phyloP scores from a whole-genome alignment of 768 basidiomycete genomes.

The Amanita thiersii region DNA sequence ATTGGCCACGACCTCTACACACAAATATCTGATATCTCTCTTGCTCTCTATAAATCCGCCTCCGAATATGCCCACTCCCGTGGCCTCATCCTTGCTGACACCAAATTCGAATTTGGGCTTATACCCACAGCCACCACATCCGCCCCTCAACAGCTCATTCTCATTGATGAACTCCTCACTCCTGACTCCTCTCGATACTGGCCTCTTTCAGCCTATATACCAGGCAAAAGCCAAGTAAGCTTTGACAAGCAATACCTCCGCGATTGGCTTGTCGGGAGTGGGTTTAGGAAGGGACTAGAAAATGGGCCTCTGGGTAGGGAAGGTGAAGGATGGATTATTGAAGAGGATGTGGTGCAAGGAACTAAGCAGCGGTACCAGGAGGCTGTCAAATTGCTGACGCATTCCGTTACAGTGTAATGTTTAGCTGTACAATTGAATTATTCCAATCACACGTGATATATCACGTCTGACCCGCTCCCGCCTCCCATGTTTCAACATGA shows the following conservation, averaged over 20 bases:
- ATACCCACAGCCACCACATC: slow-evolving; percentile 23
- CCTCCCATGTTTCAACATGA: no score
- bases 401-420: no score
- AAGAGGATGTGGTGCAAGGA: slow-evolving; percentile 64
- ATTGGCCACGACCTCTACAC: slow-evolving; percentile 60
- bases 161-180: slow-evolving; percentile 95
- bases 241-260: slow-evolving; percentile 97
- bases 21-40: slow-evolving; percentile 48
- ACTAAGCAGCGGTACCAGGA: slow-evolving; percentile 77
- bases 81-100: slow-evolving; percentile 93
- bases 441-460: no score
- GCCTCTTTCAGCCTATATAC: slow-evolving; percentile 67
- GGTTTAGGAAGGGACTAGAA: slow-evolving; percentile 77
- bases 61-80: slow-evolving; percentile 62
- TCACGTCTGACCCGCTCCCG: no score
- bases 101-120: slow-evolving; percentile 97
- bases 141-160: slow-evolving; percentile 48
- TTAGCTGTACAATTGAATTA: no score
- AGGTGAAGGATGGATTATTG: slow-evolving; percentile 73
- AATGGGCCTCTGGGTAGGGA: slow-evolving; percentile 57
- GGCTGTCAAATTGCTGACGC: slow-evolving; percentile 53
- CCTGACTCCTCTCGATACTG: slow-evolving; percentile 98
- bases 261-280: slow-evolving; percentile 73
- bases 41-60: slow-evolving; percentile 67
- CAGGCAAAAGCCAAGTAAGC: slow-evolving; percentile 75